These are phyloP conservation scores for Heimioporus sp. DNA, from an alignment of 768 basidiomycete species.

Conservation along the genomic window DNA sequence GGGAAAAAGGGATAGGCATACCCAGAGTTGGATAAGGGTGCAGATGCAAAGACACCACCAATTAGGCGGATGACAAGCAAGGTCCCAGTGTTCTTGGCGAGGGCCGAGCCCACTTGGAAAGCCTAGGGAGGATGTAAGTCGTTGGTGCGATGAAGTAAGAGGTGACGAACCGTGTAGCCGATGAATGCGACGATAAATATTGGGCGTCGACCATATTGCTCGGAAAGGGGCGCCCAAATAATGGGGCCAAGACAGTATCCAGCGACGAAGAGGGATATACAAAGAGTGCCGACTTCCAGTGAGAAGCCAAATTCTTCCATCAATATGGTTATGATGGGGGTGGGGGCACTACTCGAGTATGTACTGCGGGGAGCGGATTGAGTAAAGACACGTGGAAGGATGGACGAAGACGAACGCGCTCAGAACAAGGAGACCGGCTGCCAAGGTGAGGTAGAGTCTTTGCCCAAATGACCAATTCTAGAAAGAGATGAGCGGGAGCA, in stretches of 20 bases:
- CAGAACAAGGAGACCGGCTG: conserved; percentile 49
- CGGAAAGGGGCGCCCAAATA: conserved; percentile 56
- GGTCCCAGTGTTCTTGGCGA: conserved; percentile 57
- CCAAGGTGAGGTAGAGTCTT: conserved; percentile 53
- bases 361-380: conserved; percentile 38
- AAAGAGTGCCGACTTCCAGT: conserved; percentile 49
- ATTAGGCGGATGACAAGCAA: conserved; percentile 71
- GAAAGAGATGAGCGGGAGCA: not conserved
- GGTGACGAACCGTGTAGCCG: conserved; percentile 45
- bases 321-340: conserved; percentile 45
- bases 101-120: conserved; percentile 63
- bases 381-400: not conserved
- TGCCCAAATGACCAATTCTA: conserved; percentile 49
- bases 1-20: conserved; percentile 23
- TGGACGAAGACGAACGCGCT: conserved; percentile 43
- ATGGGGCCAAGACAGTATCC: conserved; percentile 68
- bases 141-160: not conserved
- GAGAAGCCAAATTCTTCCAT: conserved; percentile 48
- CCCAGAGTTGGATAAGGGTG: conserved; percentile 71
- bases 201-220: conserved; percentile 56
- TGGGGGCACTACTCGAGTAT: conserved; percentile 60
- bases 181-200: conserved; percentile 57
- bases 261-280: conserved; percentile 61
- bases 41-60: conserved; percentile 66
- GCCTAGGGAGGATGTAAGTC: conserved; percentile 28